Evolutionary conservation across 352 stramenopile genomes (phyloP).

Genomic region (Elongisporangium anandrum): DNA sequence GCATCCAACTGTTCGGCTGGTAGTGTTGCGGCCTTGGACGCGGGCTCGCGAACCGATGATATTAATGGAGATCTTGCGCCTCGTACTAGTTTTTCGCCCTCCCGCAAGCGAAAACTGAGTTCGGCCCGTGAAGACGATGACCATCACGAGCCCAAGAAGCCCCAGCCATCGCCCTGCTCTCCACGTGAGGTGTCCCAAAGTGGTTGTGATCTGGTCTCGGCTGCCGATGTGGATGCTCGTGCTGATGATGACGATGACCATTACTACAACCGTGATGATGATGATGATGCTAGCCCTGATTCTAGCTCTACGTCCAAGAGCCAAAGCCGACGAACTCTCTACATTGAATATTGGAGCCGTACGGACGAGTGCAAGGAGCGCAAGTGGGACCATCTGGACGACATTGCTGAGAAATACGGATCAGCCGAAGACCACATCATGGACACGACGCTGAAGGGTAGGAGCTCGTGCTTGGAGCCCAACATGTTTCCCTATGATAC

Average conservation of each 20-base stretch:
- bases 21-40: conserved; percentile 20
- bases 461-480: conserved; percentile 75
- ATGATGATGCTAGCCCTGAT: conserved; percentile 10
- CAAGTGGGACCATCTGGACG: conserved; percentile 86
- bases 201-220: conserved; percentile 1
- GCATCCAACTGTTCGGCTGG: conserved; percentile 19
- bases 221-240: conserved; percentile 18
- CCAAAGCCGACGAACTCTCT: conserved; percentile 66
- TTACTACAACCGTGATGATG: conserved; percentile 28
- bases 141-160: conserved; percentile 22
- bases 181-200: not conserved
- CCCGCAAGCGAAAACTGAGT: conserved; percentile 58
- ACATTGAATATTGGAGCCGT: conserved; percentile 87
- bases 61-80: conserved; percentile 76
- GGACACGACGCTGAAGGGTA: conserved; percentile 73
- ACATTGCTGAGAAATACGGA: conserved; percentile 73
- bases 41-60: conserved; percentile 36
- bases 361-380: conserved; percentile 86
- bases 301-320: conserved; percentile 10
- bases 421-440: conserved; percentile 82
- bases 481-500: conserved; percentile 91
- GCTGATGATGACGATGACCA: conserved; percentile 38
- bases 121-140: conserved; percentile 20
- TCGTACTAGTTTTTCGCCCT: conserved; percentile 53
- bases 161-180: conserved; percentile 13